Base-by-base conservation (phyloP, 306 rosid genomes). In the Cucumis melo region DNA sequence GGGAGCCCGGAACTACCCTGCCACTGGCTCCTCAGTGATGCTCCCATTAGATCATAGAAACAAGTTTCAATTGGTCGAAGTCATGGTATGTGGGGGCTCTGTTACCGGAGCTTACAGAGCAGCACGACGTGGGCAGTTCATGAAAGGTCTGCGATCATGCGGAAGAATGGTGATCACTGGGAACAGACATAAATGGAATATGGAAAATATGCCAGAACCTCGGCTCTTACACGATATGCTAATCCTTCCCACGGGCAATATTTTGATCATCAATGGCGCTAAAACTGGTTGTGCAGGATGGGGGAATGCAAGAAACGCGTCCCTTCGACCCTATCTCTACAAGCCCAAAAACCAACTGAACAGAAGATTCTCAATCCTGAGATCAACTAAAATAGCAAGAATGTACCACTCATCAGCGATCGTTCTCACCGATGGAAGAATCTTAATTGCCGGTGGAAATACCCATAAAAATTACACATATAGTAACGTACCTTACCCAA, bases 101-200 rank as follows among this genome's bases (percentile, higher is more conserved):
- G 78, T 92, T 21, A 32, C 74, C 1, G 96, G 98, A 14, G 96
- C 98, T 55, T 44, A 80, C 20, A 70, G 27, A 10, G 89, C 91
- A 2, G 96, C 93, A 5, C 10, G 61, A 0, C 38, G 42, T 0
- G 64, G 85, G 48, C 78, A 75, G 32, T 93, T 78, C 88, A 5
- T 88, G 29, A 51, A 67, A 73, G 98, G 88, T 10, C 77, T 93
- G 74, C 79, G 83, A 46, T 86, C 96, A 7, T 93, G 97, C 67
- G 98, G 98, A 56, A 85, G 97, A 83, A 91, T 91, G 93, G 89
- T 85, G 76, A 93, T 91, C 66, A 83, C 93, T 11, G 96, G 93
- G 54, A 62, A 85, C 78, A 54, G 38, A 2, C 80, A 82, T 85
- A 72, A 36, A 46, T 93, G 98, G 98, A 46, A 80, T 12, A 89